Evolutionary conservation across 1,284 basidiomycete genomes (phyloP).

Genomic region (Cryptococcus sp.): DNA sequence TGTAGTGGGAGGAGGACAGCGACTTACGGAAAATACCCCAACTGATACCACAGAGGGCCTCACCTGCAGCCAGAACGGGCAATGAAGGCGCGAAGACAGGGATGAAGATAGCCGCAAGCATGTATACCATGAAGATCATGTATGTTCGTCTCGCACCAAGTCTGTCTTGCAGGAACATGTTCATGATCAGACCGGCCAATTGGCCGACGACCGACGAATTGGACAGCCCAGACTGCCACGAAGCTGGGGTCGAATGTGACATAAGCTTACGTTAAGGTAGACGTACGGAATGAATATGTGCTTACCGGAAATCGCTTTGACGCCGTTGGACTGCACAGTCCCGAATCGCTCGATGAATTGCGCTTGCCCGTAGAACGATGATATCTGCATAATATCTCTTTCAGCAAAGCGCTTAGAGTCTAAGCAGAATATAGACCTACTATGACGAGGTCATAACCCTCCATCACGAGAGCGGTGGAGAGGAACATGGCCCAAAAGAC

Average conservation of each 20-base stretch:
- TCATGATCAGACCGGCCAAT: conserved; percentile 50
- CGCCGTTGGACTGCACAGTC: conserved; percentile 10
- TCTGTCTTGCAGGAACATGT: conserved; percentile 48
- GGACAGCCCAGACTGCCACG: conserved; percentile 54
- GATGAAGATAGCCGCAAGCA: conserved; percentile 32
- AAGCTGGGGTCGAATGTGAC: conserved; percentile 43
- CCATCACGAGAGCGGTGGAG: conserved; percentile 33
- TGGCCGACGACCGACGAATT: conserved; percentile 46
- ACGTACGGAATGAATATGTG: not conserved
- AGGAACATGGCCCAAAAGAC: conserved; percentile 31
- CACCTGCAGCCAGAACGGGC: conserved; percentile 23
- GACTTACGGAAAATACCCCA: conserved; percentile 50
- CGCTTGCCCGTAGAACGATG: conserved; percentile 37
- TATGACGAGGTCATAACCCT: conserved; percentile 37
- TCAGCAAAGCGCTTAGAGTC: not conserved
- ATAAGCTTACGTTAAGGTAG: conserved; percentile 10
- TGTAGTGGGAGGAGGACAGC: no score
- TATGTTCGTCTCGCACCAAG: conserved; percentile 44
- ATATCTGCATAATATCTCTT: conserved; percentile 15
- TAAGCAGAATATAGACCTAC: conserved; percentile 7
- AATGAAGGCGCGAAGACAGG: conserved; percentile 51
- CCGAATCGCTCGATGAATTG: conserved; percentile 36
- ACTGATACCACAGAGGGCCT: conserved; percentile 23
- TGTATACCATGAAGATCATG: conserved; percentile 47
- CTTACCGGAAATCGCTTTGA: conserved; percentile 18